Base-by-base conservation (phyloP, 2,329 filamentous ascomycete genomes). In the Cordyceps javanica region DNA sequence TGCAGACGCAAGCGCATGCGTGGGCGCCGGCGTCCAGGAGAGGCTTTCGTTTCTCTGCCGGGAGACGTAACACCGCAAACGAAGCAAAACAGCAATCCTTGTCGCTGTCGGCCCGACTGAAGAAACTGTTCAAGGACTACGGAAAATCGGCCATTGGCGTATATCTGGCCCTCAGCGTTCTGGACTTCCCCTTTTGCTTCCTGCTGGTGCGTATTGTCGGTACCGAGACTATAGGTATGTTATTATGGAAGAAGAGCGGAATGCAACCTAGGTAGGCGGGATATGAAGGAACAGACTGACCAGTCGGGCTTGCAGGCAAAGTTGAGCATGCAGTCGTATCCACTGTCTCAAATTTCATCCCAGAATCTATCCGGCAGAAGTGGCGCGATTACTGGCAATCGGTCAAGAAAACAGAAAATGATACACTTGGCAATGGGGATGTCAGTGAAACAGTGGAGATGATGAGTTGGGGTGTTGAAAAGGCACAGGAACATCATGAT, bases 121-220 rank as follows among this genome's bases (percentile, higher is more conserved):
- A 87, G 73, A 91, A 90, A 69, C 82, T 99, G 46, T 91, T 88
- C 3, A 86, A 87, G 62, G 93, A 97, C 72, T 99, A 99, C 72
- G 94, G 94, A 41, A 97, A 92, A 91, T 82, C 89, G 3, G 92
- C 92, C 1, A 73, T 97, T 5, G 93, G 91, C n/a, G 90, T 99
- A 14, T 99, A 99, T 72, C 73, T 97, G 11, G 79, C 79, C 1
- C 75, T 99, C 56, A 92, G 89, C 42, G 88, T 89, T 38, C 75
- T 96, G 53, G 94, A 99, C 73, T 96, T 97, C 63, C 94, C 94
- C 0, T 90, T 97, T 69, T 97, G 93, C 75, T 99, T 96, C 75
- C 74, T 96, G 56, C 84, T 94, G 10, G 94, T 99, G 48, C 83
- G 87, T 58, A 76, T 86, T 54, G 81, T 96, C 2, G 94, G 94